These are phyloP conservation scores for Paramecium bursaria DNA, from an alignment of 73 alveolate species.

Conservation along the genomic window DNA sequence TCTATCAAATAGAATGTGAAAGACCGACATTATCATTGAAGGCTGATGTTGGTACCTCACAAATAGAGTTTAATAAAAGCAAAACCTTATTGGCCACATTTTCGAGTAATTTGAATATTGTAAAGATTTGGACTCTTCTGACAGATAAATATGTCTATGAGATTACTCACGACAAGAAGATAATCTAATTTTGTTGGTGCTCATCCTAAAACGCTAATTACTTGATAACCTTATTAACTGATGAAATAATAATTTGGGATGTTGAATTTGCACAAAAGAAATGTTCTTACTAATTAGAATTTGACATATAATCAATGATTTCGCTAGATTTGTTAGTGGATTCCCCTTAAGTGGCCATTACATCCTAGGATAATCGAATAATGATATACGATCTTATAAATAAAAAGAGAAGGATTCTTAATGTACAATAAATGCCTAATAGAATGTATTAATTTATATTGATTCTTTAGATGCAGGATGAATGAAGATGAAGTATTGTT, in stretches of 20 bases:
- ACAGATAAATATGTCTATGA: conserved; percentile 55
- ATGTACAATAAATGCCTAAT: background rate
- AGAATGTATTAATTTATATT: too few relatives aligned
- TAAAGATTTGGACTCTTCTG: conserved; percentile 28
- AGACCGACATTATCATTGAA: conserved; percentile 31
- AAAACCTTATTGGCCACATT: conserved; percentile 51
- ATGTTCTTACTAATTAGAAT: conserved; percentile 37
- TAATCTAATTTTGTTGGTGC: conserved; percentile 52
- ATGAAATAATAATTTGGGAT: conserved; percentile 33
- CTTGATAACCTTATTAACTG: conserved; percentile 16
- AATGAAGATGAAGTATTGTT: conserved; percentile 34
- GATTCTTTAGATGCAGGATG: too few relatives aligned
- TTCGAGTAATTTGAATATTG: background rate
- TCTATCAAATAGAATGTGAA: background rate
- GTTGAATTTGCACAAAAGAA: conserved; percentile 48
- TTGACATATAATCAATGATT: background rate
- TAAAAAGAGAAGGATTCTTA: conserved; percentile 15
- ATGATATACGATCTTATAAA: conserved; percentile 33
- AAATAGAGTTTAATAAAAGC: conserved; percentile 35
- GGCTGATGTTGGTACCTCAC: conserved; percentile 41
- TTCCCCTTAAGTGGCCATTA: conserved; percentile 25
- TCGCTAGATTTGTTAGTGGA: conserved; percentile 42
- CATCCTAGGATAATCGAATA: background rate
- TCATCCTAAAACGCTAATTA: conserved; percentile 59
- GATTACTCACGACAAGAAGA: conserved; percentile 39